A percentile compares a stretch with the other conserved stretches of the same genome.
Conservation (phyloP, 371 early-diverging fungal species). For the Syncephalastrum sp. region DNA sequence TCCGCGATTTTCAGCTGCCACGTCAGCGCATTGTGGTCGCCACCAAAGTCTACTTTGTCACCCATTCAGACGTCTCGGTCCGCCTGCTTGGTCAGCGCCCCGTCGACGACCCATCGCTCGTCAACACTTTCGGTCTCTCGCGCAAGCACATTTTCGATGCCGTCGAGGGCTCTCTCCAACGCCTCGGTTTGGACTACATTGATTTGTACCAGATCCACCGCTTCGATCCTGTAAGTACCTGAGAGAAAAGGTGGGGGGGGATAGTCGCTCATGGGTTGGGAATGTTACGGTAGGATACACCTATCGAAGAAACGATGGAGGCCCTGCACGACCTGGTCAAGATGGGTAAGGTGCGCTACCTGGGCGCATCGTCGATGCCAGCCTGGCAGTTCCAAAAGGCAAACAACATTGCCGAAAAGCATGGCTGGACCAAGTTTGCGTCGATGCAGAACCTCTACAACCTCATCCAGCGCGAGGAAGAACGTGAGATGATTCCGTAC, state of each 20-base stretch:
- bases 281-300: slow-evolving; percentile 17
- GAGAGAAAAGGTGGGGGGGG: neutral
- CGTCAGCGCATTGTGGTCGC: slow-evolving; percentile 42
- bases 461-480: slow-evolving; percentile 47
- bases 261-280: neutral
- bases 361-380: slow-evolving; percentile 26
- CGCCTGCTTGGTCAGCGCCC: slow-evolving; percentile 1
- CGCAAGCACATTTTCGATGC: slow-evolving; percentile 52
- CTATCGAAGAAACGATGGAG: slow-evolving; percentile 49
- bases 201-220: slow-evolving; percentile 61
- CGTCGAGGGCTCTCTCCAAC: slow-evolving; percentile 43
- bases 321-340: slow-evolving; percentile 47
- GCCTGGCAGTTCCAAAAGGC: slow-evolving; percentile 32
- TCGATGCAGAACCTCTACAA: slow-evolving; percentile 45
- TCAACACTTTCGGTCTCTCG: slow-evolving; percentile 39
- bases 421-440: slow-evolving; percentile 22
- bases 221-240: slow-evolving; percentile 20
- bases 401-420: slow-evolving; percentile 22
- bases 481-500: slow-evolving; percentile 49
- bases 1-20: slow-evolving; percentile 41
- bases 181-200: slow-evolving; percentile 54
- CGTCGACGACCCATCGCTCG: slow-evolving; percentile 4
- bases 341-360: slow-evolving; percentile 47
- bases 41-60: slow-evolving; percentile 37
- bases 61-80: slow-evolving; percentile 1